Base-by-base conservation (phyloP, 306 rosid species). In the Calophaca sinica region DNA sequence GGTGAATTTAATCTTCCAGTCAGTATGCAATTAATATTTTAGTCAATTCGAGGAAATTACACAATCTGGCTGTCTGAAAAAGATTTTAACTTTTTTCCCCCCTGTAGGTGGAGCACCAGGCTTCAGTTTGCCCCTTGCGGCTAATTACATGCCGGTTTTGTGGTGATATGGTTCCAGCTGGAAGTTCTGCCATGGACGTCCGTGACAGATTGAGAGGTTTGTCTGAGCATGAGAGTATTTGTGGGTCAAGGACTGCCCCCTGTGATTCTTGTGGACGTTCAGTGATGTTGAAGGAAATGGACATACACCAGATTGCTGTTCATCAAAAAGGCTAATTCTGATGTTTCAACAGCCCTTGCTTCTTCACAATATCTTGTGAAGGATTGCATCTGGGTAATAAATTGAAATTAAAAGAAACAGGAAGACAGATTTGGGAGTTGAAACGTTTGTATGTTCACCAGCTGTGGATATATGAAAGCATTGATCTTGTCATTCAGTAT, bases 151-250 rank as follows among this genome's bases (percentile, higher is more conserved):
- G 99, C 80, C 87, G 87, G 68, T 94, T 94, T 61, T 94, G 99
- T 35, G 99, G 99, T 54, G 99, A 94, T 77, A 92, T 92, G 99
- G 99, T 94, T 83, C 96, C 81, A 79, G 99, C 97, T 1, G 99
- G 99, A 81, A 91, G 76, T 62, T 86, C 90, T 29, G 89, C 97
- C 1, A 49, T 82, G 50, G 96, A 94, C 55, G 86, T 73, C 8
- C 93, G 99, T 44, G 99, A 94, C 73, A 85, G 84, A 84, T 5
- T 94, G 53, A 87, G 96, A 84, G 99, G 99, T 15, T 84, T 94
- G 73, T 82, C 87, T 29, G 96, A 92, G 85, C 99, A 94, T n/a
- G 99, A 94, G 84, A 92, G 99, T 66, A 5, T 88, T 14, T 94
- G 99, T 60, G 99, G 99, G 46, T 94, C 99, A 0, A 87, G 99